These are phyloP conservation scores for Pneumocystis canis DNA, from an alignment of 1,139 yeast genomes.

Conservation along the genomic window DNA sequence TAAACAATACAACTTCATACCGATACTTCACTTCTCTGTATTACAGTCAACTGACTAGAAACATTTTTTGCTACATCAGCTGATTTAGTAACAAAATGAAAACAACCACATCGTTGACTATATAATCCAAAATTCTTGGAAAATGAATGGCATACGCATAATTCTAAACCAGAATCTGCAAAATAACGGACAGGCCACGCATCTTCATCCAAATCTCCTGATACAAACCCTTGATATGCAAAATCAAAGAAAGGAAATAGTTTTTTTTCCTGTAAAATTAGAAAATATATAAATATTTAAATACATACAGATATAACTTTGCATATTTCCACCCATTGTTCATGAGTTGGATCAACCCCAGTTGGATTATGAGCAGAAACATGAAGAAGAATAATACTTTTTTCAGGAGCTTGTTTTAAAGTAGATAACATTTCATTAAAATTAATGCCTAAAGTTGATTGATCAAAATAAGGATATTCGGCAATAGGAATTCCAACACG, in stretches of 20 bases:
- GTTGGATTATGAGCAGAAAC: slow-evolving; percentile 97
- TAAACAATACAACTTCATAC: slow-evolving; percentile 20
- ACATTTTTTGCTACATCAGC: slow-evolving; percentile 29
- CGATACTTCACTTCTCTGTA: slow-evolving; percentile 77
- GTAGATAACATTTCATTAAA: slow-evolving; percentile 29
- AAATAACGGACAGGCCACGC: slow-evolving; percentile 35
- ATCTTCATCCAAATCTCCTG: slow-evolving; percentile 46
- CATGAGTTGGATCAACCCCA: slow-evolving; percentile 71
- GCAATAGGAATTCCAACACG: slow-evolving; percentile 45
- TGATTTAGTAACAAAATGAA: slow-evolving; percentile 37
- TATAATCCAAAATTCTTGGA: slow-evolving; percentile 95
- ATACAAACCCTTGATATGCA: slow-evolving; percentile 89
- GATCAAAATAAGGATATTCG: slow-evolving; percentile 68
- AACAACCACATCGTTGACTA: slow-evolving; percentile 92
- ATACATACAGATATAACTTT: slow-evolving; percentile 32
- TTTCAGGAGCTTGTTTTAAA: slow-evolving; percentile 26
- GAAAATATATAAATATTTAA: background rate
- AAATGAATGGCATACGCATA: slow-evolving; percentile 75
- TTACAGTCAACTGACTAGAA: slow-evolving; percentile 62
- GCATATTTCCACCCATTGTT: slow-evolving; percentile 65
- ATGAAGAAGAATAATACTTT: slow-evolving; percentile 61
- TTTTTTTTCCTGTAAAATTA: slow-evolving; percentile 25
- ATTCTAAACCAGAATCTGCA: slow-evolving; percentile 33
- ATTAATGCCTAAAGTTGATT: slow-evolving; percentile 46
- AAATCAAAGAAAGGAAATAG: slow-evolving; percentile 71